A percentile compares a stretch with the other conserved stretches of the same genome.
Evolutionary conservation across 176 grass and related monocot species (phyloP).

Genomic region (Oryza meyeriana): DNA sequence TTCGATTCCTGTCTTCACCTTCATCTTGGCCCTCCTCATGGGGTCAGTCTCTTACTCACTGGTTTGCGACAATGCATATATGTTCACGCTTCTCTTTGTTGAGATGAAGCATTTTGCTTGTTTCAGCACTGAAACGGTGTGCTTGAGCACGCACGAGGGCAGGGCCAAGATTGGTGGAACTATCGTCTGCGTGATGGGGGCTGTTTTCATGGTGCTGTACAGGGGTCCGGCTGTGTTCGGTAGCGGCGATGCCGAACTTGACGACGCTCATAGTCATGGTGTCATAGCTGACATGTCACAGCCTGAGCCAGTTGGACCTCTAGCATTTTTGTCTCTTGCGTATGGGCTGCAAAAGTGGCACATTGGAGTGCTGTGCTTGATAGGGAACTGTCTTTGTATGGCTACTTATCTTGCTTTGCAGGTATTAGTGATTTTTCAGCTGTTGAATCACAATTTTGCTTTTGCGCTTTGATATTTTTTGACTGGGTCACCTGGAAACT

Average conservation of each 20-base stretch:
- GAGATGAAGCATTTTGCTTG: not conserved
- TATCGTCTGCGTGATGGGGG: constrained; percentile 69
- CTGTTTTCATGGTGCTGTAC: constrained; percentile 83
- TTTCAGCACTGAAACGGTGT: constrained; percentile 75
- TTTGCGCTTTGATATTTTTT: not conserved
- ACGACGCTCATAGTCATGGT: constrained; percentile 34
- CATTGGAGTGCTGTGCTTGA: constrained; percentile 79
- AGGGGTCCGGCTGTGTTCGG: constrained; percentile 71
- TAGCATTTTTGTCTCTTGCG: constrained; percentile 32
- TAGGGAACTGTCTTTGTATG: constrained; percentile 91
- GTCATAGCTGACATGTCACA: constrained; percentile 58
- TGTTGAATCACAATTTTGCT: not conserved
- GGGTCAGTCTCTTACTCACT: constrained; percentile 43
- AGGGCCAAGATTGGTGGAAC: constrained; percentile 70
- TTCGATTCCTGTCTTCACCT: constrained; percentile 88
- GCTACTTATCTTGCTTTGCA: constrained; percentile 86
- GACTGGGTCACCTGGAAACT: not conserved
- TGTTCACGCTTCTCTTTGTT: not conserved
- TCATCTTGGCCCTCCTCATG: constrained; percentile 65
- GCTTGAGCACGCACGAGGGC: constrained; percentile 55
- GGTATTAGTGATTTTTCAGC: constrained; percentile 47
- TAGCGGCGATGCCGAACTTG: constrained; percentile 30
- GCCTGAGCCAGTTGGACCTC: constrained; percentile 43
- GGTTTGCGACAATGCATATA: not conserved
- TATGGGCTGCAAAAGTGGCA: constrained; percentile 76